Evolutionary conservation across 2,329 filamentous ascomycete species (phyloP), one percentile per base, ranked within the genome.

Genomic region (Aspergillus brasiliensis): DNA sequence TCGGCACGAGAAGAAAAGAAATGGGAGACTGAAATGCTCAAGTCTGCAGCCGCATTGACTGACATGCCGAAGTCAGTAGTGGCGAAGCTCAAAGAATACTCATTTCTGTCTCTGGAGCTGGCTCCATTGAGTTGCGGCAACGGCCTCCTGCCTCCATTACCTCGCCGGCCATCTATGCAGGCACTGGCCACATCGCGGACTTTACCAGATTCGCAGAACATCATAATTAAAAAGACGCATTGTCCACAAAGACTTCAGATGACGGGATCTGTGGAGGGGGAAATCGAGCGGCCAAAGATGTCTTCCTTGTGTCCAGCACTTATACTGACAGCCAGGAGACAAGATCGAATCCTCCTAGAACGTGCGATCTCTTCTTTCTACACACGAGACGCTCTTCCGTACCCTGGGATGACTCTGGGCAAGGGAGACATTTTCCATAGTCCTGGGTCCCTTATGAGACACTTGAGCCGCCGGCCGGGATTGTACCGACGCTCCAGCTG

Each of bases 151-250:
- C 87, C 90, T 59, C 81, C 78, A 54, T 73, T 86, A 25, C 70
- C 73, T n/a, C 77, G 80, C 38, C 73, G 76, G 51, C 73, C 92
- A 67, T 96, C 92, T 2, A 88, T 96, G 62, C 91, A 94, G 67
- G 85, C 91, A 61, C 86, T 91, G 27, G 88, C 89, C 1, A 91
- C 91, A 0, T 82, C 92, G 23, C 88, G 89, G 15, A 82, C 87
- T 13, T 91, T 87, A 66, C 84, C 85, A 13, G 83, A 87, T 42
- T 75, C 89, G 55, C 89, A 85, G 63, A 91, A 95, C 69, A 87
- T 97, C 54, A 89, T 96, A 51, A 86, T 97, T 70, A 94, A 91
- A 71, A 96, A 96, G 69, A 97, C 93, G 0, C 88, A 88, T 67
- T 84, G 86, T 2, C 80, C 86, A 49, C 88, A 87, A 67, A 84